Evolutionary conservation across 1,284 basidiomycete species (phyloP), one percentile per base, ranked within the genome.

Genomic region (Melampsora larici-populina): DNA sequence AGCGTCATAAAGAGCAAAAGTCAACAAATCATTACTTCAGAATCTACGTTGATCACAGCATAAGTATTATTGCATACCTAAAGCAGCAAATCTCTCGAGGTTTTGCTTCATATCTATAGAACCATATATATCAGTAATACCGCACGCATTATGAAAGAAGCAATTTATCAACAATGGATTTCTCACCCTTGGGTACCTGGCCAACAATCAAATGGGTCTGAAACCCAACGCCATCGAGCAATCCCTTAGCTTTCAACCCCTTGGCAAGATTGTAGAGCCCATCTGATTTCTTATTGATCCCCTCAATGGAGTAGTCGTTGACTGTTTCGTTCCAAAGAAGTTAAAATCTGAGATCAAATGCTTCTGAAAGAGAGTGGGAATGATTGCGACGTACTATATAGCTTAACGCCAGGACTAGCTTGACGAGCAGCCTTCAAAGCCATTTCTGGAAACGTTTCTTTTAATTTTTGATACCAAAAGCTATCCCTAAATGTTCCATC

Each of bases 281-380:
- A 21, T 58, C 29, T 24, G 55, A 58, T 58, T 58, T 58, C 29
- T n/a, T 24, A 24, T 58, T 58, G 21, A 58, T 29, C 8, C 55
- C 55, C 55, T 58, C 55, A 58, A 24, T 24, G 13, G 55, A 58
- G 29, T 58, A 58, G 55, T 58, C 55, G 29, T 58, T 58, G n/a
- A 58, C 55, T 58, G 15, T 29, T 6, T 58, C 5, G 24, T 55
- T 18, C 13, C 18, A 24, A 21, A 21, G 3, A 55, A 21, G 17
- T 18, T 21, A 55, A 21, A 21, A 5, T 55, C 17, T 15, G 17
- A 24, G 6, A 24, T 55, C 48, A 21, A 46, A 46, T 15, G 43
- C 17, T 46, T 46, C 15, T 17, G 1, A 17, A 6, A 2, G 24
- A 58, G n/a, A 58, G 29, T 58, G 29, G 24, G 11, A 24, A 26